Evolutionary conservation across 441 rosid genomes (phyloP), one percentile per base, ranked within the genome.

Genomic region (Gossypium davidsonii): DNA sequence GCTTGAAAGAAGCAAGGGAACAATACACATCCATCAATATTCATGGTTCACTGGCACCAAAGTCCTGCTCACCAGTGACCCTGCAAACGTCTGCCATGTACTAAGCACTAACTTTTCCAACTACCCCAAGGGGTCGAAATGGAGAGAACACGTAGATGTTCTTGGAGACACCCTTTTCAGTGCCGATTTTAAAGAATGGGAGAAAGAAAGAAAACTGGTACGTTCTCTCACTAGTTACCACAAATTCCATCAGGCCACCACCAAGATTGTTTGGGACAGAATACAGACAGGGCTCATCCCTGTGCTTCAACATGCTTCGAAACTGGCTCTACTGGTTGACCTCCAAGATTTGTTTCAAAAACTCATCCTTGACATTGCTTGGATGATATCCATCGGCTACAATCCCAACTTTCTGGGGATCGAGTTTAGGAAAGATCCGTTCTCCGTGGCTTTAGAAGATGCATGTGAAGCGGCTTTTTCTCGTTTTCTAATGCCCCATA

Each of bases 361-460:
- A 58, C 70, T 72, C 44, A 80, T 77, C 6, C 79, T 75, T 17
- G 83, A 80, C 20, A 53, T 76, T 2, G 66, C 79, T 3, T 73
- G 80, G 70, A 56, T 48, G 17, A 51, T 78, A 49, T 10, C 60
- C 11, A 48, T 76, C 1, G 83, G 83, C 11, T 67, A 65, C 1
- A 78, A 79, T 18, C 74, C 83, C 10, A 66, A 74, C 15, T 60
- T 70, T 44, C 69, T 78, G 10, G 25, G 42, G 6, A 1, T 9
- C 8, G 80, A 49, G 42, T 64, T 63, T 14, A 74, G 67, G 0
- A 74, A 73, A 37, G 64, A 60, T 28, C 67, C 31, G 3, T 76
- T 80, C 23, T 63, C 72, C 9, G 49, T 57, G 46, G 82, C 85
- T 46, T 48, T 80, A 14, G 80, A 78, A 5, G 85, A 76, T 73